Conservation (phyloP, 2,329 filamentous ascomycete species). For the Epichloe glyceriae region DNA sequence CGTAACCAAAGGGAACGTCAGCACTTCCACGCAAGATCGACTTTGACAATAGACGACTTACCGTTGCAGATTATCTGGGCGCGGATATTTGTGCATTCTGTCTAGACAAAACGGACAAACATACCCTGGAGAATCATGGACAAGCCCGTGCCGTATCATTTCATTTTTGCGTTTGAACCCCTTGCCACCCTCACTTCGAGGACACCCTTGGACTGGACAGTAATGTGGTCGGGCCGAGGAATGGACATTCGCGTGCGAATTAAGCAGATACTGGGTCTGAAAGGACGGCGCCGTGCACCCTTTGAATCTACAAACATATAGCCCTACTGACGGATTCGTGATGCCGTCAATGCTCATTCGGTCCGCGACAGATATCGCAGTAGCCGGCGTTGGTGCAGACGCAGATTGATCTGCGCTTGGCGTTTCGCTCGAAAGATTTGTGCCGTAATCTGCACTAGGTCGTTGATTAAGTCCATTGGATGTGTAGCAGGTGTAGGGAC, state of each 20-base stretch:
- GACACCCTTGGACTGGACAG: slow-evolving; percentile 48
- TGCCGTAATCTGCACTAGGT: slow-evolving; percentile 29
- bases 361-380: slow-evolving; percentile 29
- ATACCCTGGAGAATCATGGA: slow-evolving; percentile 89
- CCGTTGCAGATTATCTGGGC: slow-evolving; percentile 93
- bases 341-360: slow-evolving; percentile 47
- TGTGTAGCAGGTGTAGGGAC: slow-evolving; percentile 25
- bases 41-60: slow-evolving; percentile 27
- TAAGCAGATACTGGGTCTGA: slow-evolving; percentile 64
- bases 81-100: slow-evolving; percentile 83
- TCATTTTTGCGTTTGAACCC: slow-evolving; percentile 63
- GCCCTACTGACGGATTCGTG: slow-evolving; percentile 36
- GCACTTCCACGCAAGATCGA: slow-evolving; percentile 1
- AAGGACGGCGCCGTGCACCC: slow-evolving; percentile 63
- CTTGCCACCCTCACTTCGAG: slow-evolving; percentile 50
- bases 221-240: slow-evolving; percentile 54
- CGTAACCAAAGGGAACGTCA: slow-evolving; percentile 2
- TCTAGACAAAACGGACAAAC: slow-evolving; percentile 94
- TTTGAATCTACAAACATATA: slow-evolving; percentile 43
- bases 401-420: slow-evolving; percentile 31
- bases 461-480: slow-evolving; percentile 21
- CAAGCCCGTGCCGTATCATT: slow-evolving; percentile 67
- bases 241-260: slow-evolving; percentile 66
- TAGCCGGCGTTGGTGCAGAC: slow-evolving; percentile 29
- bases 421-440: slow-evolving; percentile 31